A percentile compares a stretch with the other conserved stretches of the same genome.
phyloP scores from a whole-genome alignment of 768 basidiomycete species.

The Boletus sensibilis region DNA sequence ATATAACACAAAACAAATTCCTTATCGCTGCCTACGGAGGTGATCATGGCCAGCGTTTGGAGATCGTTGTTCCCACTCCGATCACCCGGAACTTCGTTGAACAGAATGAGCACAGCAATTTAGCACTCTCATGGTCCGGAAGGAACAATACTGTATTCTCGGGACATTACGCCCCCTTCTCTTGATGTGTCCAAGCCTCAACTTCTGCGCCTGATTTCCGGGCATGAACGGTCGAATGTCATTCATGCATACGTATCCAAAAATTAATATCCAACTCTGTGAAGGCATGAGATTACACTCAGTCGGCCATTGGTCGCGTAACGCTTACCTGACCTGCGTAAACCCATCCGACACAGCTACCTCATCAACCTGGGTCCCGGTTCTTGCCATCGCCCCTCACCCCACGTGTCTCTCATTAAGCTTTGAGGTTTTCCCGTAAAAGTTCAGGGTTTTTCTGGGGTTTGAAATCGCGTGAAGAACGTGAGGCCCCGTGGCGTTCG shows the following conservation, averaged over 20 bases:
- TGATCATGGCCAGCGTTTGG: not conserved
- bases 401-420: slow-evolving; percentile 11
- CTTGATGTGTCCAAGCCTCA: not conserved
- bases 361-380: not conserved
- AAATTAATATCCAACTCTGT: slow-evolving; percentile 22
- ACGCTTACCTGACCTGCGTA: slow-evolving; percentile 14
- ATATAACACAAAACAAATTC: slow-evolving; percentile 2
- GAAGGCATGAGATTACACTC: not conserved
- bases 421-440: slow-evolving; percentile 10
- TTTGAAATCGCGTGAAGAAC: slow-evolving; percentile 17
- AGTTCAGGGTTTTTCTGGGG: slow-evolving; percentile 18
- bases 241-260: slow-evolving; percentile 18
- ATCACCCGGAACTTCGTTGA: slow-evolving; percentile 5
- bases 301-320: slow-evolving; percentile 1
- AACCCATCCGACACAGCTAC: slow-evolving; percentile 8
- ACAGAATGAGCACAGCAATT: slow-evolving; percentile 5
- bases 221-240: slow-evolving; percentile 20
- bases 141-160: not conserved
- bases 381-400: slow-evolving; percentile 6
- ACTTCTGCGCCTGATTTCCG: slow-evolving; percentile 20
- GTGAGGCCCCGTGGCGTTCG: slow-evolving; percentile 20
- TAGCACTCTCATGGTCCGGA: not conserved
- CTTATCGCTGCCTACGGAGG: not conserved
- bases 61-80: slow-evolving; percentile 13
- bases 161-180: slow-evolving; percentile 5